phyloP scores from a whole-genome alignment of 768 basidiomycete species.

The Phylloporus scabripes region DNA sequence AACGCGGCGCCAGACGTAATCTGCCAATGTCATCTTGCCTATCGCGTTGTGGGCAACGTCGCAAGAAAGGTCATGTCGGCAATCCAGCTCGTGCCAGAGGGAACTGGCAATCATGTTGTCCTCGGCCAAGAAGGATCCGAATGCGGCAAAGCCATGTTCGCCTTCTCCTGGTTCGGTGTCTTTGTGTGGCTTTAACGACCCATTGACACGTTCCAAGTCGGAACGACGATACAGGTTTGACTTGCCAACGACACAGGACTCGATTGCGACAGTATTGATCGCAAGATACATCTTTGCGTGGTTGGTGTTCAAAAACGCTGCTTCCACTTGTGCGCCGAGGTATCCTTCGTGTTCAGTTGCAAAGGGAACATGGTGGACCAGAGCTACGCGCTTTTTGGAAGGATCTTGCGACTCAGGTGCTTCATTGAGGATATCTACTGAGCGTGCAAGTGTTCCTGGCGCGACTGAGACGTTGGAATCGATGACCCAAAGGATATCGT shows the following conservation, averaged over 20 bases:
- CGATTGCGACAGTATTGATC: conserved; percentile 81
- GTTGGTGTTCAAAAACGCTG: conserved; percentile 93
- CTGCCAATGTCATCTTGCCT: conserved; percentile 78
- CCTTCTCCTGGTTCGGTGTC: conserved; percentile 19
- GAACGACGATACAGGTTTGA: conserved; percentile 91
- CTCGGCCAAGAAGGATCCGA: conserved; percentile 88
- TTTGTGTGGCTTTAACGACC: conserved; percentile 48
- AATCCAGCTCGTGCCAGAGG: conserved; percentile 88
- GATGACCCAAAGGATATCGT: conserved; percentile 94
- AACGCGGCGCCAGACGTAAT: conserved; percentile 84
- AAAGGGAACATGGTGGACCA: conserved; percentile 96
- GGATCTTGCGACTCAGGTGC: conserved; percentile 33
- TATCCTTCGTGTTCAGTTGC: conserved; percentile 64
- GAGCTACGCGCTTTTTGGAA: conserved; percentile 51
- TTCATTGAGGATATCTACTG: conserved; percentile 68
- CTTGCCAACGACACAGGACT: conserved; percentile 96
- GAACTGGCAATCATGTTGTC: conserved; percentile 96
- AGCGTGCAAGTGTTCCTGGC: conserved; percentile 73
- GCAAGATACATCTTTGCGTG: conserved; percentile 98
- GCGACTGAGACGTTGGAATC: conserved; percentile 90
- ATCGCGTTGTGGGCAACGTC: conserved; percentile 88
- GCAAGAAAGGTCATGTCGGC: conserved; percentile 84
- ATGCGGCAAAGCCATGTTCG: conserved; percentile 61
- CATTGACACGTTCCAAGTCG: conserved; percentile 73
- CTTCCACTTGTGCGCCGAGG: conserved; percentile 82